Base-by-base conservation (phyloP, 768 basidiomycete genomes). In the Cystoderma amianthinum region DNA sequence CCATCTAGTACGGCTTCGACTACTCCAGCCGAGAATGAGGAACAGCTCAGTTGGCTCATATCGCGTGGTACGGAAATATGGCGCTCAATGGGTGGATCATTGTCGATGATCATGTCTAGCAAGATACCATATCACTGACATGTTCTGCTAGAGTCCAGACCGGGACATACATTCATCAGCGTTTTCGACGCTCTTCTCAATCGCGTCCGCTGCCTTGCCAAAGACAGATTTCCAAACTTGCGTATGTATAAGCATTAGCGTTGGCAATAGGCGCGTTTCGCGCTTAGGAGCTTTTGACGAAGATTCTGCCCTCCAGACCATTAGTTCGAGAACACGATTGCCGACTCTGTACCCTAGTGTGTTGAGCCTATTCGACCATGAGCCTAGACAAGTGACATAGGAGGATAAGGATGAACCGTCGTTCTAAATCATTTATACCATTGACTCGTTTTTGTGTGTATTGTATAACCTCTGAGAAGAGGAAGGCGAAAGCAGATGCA, bases 1-100 rank as follows among this genome's bases (percentile, higher is more conserved):
- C 92, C 93, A 57, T 97, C 94, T 48, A 97, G 69, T 12, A 95
- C 90, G 9, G 94, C 96, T 63, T 99, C 96, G 10, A 99, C 95
- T 37, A 99, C 82, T 1, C 96, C 96, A 9, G 96, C 96, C 0
- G 92, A 91, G 56, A 95, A 87, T 2, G 96, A 97, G n/a, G 92
- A 96, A 56, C 93, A 97, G 52, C 87, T 94, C 28, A 99, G 72
- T 53, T 87, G 82, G 53, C 82, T 88, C 79, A 99, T 82, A 57
- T 99, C 96, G 51, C 80, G 80, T 16, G 96, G 96, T 11, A 98
- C 87, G 21, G 92, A 91, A 46, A 99, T 90, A 49, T 90, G 74
- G 44, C 90, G 81, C 47, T 96, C 94, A 48, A 97, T 72, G 16
- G 84, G 77, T 9, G 96, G 94, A 56, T 94, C 88, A 59, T 99